Base-by-base conservation (phyloP, 306 rosid species). In the Glycine latifolia region DNA sequence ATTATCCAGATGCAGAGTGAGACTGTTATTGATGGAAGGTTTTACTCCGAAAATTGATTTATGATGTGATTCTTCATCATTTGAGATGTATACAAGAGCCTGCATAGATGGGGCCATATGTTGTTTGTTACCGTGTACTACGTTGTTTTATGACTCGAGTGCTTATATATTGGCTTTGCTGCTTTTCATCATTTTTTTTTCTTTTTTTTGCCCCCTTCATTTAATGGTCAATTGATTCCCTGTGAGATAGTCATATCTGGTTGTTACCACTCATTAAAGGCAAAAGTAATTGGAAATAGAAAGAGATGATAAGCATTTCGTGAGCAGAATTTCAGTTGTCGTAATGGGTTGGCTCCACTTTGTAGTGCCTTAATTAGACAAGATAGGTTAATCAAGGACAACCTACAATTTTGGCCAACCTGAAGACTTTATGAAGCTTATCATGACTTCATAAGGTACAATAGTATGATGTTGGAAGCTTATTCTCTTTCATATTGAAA, bases 51-150 rank as follows among this genome's bases (percentile, higher is more conserved):
- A 26, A 86, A 56, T 85, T 82, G 83, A 82, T 80, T 71, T 82
- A 56, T 77, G 81, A 65, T 77, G 82, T 85, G 88, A 88, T 91
- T 88, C 88, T 81, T 89, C 86, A 79, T 82, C 85, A 82, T 88
- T 89, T 85, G 74, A 89, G 71, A 80, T 81, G 77, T 75, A 83
- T 80, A 85, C 85, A 81, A 87, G 85, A 82, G 83, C 79, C 79
- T 71, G 80, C 83, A 65, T 81, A 49, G 77, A 76, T 84, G 89
- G 89, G 91, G 84, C 83, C 88, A 60, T 63, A 67, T 74, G 73
- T 67, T 84, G 83, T 82, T 89, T 86, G 81, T 81, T 87, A 75
- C 67, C 17, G 39, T 81, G 87, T 77, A 84, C 87, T 86, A 35
- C 55, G 41, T 83, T 70, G 79, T 65, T 85, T 79, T 56, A 55